Evolutionary conservation across 345 rosid genomes (phyloP).

Genomic region (Sisymbrium irio): DNA sequence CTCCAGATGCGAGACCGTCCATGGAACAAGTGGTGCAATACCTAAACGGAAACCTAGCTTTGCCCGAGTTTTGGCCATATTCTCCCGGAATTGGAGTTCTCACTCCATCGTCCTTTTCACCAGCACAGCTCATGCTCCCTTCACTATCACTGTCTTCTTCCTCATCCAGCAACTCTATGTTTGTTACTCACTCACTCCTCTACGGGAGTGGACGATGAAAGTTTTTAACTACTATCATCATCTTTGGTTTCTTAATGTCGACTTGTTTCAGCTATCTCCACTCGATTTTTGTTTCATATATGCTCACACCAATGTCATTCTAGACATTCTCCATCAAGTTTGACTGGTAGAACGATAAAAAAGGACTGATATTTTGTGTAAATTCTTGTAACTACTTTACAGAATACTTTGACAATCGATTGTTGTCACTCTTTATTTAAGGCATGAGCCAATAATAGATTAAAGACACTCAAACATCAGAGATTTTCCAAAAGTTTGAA

Average conservation of each 20-base stretch:
- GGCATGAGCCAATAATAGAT: not conserved
- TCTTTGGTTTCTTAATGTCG: not conserved
- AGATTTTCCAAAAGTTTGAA: not conserved
- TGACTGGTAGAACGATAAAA: not conserved
- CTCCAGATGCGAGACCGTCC: conserved; percentile 39
- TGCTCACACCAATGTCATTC: not conserved
- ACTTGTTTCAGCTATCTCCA: not conserved
- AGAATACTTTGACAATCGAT: not conserved
- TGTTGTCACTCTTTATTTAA: not conserved
- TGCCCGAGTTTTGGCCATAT: conserved; percentile 34
- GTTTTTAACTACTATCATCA: not conserved
- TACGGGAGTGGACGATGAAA: conserved; percentile 36
- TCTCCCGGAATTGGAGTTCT: conserved; percentile 35
- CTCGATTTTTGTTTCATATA: not conserved
- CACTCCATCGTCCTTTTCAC: conserved; percentile 12
- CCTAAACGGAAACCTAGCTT: conserved; percentile 30
- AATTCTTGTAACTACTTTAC: not conserved
- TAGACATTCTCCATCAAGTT: conserved; percentile 13
- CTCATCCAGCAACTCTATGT: conserved; percentile 29
- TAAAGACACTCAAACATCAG: not conserved
- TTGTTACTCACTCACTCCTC: conserved; percentile 30
- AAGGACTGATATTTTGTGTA: not conserved
- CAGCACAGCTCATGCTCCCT: not conserved
- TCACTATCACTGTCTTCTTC: conserved; percentile 26
- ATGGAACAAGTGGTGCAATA: conserved; percentile 44